phyloP scores from a whole-genome alignment of 1,284 basidiomycete species.

The Thelephora terrestris region DNA sequence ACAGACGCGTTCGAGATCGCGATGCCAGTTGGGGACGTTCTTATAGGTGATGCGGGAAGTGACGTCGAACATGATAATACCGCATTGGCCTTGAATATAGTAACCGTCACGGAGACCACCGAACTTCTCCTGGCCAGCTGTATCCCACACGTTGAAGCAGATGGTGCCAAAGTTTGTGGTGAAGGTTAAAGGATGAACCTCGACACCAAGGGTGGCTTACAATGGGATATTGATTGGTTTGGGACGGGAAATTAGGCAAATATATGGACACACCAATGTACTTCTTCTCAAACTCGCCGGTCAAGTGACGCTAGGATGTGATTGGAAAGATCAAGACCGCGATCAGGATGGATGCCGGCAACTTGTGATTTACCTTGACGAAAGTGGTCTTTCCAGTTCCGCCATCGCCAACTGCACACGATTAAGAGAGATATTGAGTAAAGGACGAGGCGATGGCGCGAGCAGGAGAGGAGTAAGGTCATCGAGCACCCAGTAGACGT shows the following conservation, averaged over 20 bases:
- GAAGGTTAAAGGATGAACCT: constrained; percentile 96
- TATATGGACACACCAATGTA: constrained; percentile 75
- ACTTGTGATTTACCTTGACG: constrained; percentile 65
- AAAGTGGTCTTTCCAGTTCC: constrained; percentile 98
- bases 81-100: constrained; percentile 99
- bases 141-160: constrained; percentile 99
- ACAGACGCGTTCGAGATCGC: constrained; percentile 98
- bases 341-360: constrained; percentile 30
- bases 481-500: constrained; percentile 14
- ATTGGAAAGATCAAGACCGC: constrained; percentile 39
- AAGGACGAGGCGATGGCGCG: constrained; percentile 22
- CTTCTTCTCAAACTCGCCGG: constrained; percentile 99
- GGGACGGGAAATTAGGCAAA: background rate
- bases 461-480: constrained; percentile 9
- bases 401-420: constrained; percentile 80
- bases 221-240: constrained; percentile 1
- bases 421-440: constrained; percentile 15
- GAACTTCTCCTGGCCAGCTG: constrained; percentile 99
- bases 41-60: constrained; percentile 99
- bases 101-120: constrained; percentile 97
- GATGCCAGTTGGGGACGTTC: constrained; percentile 99
- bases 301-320: constrained; percentile 81
- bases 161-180: constrained; percentile 98
- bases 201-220: constrained; percentile 95
- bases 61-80: constrained; percentile 99